Percentiles rank a stretch among this genome's conserved stretches.
phyloP scores from a whole-genome alignment of 192 early-diverging fungal genomes.

The Gamsiella multidivaricata region DNA sequence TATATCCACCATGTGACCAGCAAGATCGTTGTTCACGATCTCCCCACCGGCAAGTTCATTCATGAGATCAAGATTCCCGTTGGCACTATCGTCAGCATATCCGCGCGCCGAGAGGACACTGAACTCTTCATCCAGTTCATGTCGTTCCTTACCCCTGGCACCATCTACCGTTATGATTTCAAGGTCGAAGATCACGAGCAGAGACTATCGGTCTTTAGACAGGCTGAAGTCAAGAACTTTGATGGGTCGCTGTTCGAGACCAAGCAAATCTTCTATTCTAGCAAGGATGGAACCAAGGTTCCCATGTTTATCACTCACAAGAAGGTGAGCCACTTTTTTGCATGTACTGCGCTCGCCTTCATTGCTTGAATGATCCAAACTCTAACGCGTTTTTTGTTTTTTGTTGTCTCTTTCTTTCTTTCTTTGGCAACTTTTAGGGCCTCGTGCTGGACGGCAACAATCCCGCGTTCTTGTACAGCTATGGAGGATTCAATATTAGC shows the following conservation, averaged over 20 bases:
- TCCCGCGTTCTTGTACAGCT: conserved; percentile 73
- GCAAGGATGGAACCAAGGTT: conserved; percentile 74
- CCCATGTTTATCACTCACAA: conserved; percentile 76
- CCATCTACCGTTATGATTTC: conserved; percentile 71
- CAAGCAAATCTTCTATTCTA: conserved; percentile 72
- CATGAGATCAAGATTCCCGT: conserved; percentile 60
- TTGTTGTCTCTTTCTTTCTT: conserved; percentile 12
- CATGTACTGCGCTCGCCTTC: too few species aligned
- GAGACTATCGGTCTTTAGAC: conserved; percentile 53
- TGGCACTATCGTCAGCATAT: conserved; percentile 57
- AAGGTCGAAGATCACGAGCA: conserved; percentile 15
- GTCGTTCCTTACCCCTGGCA: conserved; percentile 68
- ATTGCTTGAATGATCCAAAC: too few species aligned
- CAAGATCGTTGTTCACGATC: conserved; percentile 57
- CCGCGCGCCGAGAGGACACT: conserved; percentile 51
- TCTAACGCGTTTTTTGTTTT: too few species aligned
- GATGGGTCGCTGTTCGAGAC: conserved; percentile 63
- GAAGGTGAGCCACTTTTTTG: too few species aligned
- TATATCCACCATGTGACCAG: conserved; percentile 75
- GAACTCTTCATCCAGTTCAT: conserved; percentile 68
- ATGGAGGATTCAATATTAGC: conserved; percentile 73
- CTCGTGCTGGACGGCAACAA: conserved; percentile 63
- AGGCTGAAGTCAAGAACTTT: conserved; percentile 62
- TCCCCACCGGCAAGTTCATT: conserved; percentile 56
- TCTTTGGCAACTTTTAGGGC: conserved; percentile 22